These are phyloP conservation scores for Trametes versicolor DNA, from an alignment of 1,284 basidiomycete genomes.

Conservation along the genomic window DNA sequence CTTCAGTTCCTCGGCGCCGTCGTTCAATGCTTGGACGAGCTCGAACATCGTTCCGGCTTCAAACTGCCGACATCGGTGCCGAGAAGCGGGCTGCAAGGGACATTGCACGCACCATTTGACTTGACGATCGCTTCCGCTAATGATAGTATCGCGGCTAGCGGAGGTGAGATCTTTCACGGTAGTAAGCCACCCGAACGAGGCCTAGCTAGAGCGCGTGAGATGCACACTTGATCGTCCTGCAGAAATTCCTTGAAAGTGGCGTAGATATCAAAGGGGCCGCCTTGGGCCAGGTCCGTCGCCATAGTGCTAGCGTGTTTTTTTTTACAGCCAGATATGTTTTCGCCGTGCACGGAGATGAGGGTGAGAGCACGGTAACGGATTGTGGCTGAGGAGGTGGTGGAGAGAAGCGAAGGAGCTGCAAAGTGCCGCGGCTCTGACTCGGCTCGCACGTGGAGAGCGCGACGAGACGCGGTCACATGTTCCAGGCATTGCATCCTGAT, in stretches of 20 bases:
- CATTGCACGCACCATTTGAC: conserved; percentile 66
- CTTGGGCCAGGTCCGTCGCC: conserved; percentile 27
- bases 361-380: not conserved
- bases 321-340: not conserved
- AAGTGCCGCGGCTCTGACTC: conserved; percentile 27
- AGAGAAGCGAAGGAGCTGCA: conserved; percentile 5
- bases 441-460: conserved; percentile 30
- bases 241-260: conserved; percentile 65
- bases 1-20: conserved; percentile 76
- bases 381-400: not conserved
- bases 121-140: conserved; percentile 80
- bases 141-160: conserved; percentile 87
- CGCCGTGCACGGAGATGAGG: not conserved
- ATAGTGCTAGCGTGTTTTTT: not conserved
- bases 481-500: conserved; percentile 2
- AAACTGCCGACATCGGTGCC: conserved; percentile 32
- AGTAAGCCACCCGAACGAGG: conserved; percentile 14
- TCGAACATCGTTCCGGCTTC: conserved; percentile 90
- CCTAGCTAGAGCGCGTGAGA: not conserved
- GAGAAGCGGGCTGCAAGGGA: conserved; percentile 20
- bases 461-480: conserved; percentile 29
- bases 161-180: conserved; percentile 76
- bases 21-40: conserved; percentile 84
- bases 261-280: conserved; percentile 61
- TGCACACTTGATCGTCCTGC: conserved; percentile 63